Base-by-base conservation (phyloP, 495 filamentous ascomycete species). In the Trichoderma reesei region DNA sequence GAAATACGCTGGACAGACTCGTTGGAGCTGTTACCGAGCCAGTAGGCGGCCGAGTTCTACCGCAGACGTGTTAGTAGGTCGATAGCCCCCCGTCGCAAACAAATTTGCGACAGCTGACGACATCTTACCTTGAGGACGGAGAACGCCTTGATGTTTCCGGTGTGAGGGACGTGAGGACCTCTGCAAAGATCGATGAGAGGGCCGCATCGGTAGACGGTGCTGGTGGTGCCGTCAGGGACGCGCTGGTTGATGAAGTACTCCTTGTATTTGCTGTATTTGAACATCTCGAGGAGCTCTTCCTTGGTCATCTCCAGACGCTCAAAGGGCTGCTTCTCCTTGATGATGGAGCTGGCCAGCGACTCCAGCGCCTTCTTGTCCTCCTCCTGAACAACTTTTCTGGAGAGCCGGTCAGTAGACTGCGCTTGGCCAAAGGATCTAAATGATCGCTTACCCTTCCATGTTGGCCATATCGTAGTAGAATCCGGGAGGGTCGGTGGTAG, bases 401-500 rank as follows among this genome's bases (percentile, higher is more conserved):
- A 41, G 38, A 8, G 26, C 10, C 37, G 9, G 37, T 36, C 26
- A 60, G 31, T 31, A 13, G 14, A 14, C 18, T 39, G 56, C 56
- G 42, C 8, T 20, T 11, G 18, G 16, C 13, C 36, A 11, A 20
- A 38, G 34, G 11, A 1, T 6, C n/a, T 10, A 41, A 61, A 61
- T 5, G 20, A 13, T 56, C 5, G 20, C 61, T 42, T 63, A 63
- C 61, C 26, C 41, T 11, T 46, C 61, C 61, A 63, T 63, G 61
- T 63, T 63, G 38, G 86, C 87, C 92, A 98, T 96, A 72, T 98
- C 93, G 75, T 98, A 98, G 80, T 95, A 98, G 82, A 98, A 98
- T 41, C 95, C 94, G 7, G 61, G 61, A 34, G 61, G 61, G 74
- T 92, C 87, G 14, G 92, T 86, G 39, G 90, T 90, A 8, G 92